Evolutionary conservation across 352 stramenopile genomes (phyloP), one percentile per base, ranked within the genome.

Genomic region (Pythium aquatile): DNA sequence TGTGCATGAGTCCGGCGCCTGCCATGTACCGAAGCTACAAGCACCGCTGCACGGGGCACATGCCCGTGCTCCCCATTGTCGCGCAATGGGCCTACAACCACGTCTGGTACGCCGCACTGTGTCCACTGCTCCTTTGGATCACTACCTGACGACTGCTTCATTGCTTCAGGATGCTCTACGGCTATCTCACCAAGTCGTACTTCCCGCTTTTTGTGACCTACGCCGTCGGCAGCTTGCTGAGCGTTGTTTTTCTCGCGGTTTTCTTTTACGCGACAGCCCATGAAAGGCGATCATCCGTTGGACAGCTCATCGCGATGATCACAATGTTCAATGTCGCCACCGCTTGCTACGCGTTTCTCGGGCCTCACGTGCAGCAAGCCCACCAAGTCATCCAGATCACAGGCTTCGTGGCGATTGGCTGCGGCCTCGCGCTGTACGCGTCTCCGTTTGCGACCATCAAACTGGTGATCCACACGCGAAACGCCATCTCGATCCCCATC

Each of bases 141-240:
- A 48, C 40, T 24, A 24, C 20, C 20, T 48, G 40, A 26, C 14
- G 13, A 10, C n/a, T 13, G n/a, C 13, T 2, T 5, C 26, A 2
- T 24, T 17, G 2, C 6, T 48, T 3, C 24, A 79, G 69, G 69
- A 83, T 66, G 53, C 72, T 75, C 39, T 87, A 87, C 57, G 78
- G 78, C 11, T 86, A 79, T 52, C 54, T 70, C 40, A 74, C 76
- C 9, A 48, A 70, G 28, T 65, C 78, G 51, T 85, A 81, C 64
- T 84, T 90, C 55, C 81, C 79, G 16, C 66, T 88, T 10, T 75
- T 83, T 58, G 63, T 66, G 58, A 74, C 77, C 28, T 65, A 77
- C 65, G 40, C 74, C 5, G 63, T 83, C 47, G 46, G 76, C 52
- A 56, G 68, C 29, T 44, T 66, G n/a, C 73, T 77, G 1, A 86